Base-by-base conservation (phyloP, 176 grass and related monocot genomes). In the Hsuehochloa calcarea region DNA sequence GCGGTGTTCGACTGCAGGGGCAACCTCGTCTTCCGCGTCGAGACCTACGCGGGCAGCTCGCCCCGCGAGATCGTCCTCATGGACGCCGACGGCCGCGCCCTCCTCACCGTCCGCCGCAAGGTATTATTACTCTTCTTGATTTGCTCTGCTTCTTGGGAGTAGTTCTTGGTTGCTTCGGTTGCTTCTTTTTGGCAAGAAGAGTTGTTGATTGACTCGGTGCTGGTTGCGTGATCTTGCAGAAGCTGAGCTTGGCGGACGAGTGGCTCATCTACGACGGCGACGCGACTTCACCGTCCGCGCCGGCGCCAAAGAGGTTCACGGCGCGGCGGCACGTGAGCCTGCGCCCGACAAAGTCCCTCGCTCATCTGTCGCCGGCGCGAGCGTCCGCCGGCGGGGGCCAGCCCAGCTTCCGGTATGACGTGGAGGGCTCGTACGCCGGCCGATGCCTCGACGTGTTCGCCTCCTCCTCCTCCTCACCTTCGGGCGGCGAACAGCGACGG, bases 231-330 rank as follows among this genome's bases (percentile, higher is more conserved):
- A 22, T 81, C 6, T 77, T 85, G 86, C 90, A 97, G 95, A 94
- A 88, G 43, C 74, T 97, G 34, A 94, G 92, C 70, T 58, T 97
- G 22, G 76, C 78, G 1, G 94, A 97, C 51, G 88, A 92, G 35
- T 94, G 94, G 94, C 25, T 87, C 20, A 85, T 97, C 49, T 97
- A 94, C 81, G 87, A 84, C 10, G 95, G 95, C 60, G 95, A 97
- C 50, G 90, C 84, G 59, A 69, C 78, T 6, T 38, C 79, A 1
- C 31, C 71, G 63, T 20, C 63, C 9, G 27, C 78, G 64, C 20
- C 72, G 14, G 81, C 60, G 17, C 31, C 87, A 4, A 91, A 91
- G 26, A 84, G 82, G 20, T 97, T 92, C 81, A 89, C 88, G 19
- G 95, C 87, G 20, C 75, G 81, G 84, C 90, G 88, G 31, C 81